Evolutionary conservation across 352 stramenopile genomes (phyloP).

Genomic region (Pythium phragmiticola): DNA sequence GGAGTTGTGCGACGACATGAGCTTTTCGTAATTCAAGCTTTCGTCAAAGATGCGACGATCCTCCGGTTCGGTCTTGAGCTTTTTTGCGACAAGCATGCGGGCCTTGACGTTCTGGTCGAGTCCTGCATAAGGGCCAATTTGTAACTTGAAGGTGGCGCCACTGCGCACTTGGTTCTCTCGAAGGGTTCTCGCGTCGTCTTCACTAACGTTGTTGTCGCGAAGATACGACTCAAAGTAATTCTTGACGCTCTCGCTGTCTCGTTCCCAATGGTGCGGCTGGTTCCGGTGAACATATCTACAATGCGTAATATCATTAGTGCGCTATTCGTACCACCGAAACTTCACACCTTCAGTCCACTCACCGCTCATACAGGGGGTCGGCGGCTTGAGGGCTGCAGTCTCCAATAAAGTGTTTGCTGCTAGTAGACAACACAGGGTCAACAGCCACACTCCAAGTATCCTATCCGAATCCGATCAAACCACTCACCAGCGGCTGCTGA

Average conservation of each 20-base stretch:
- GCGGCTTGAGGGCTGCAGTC: constrained; percentile 39
- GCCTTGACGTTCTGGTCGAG: constrained; percentile 83
- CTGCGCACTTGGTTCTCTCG: constrained; percentile 64
- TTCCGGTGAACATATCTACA: constrained; percentile 52
- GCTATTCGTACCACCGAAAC: neutral
- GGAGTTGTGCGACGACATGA: constrained; percentile 46
- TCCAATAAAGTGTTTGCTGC: constrained; percentile 64
- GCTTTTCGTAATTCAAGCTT: constrained; percentile 63
- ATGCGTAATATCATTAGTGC: neutral
- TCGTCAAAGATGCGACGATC: constrained; percentile 74
- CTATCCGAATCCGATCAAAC: neutral
- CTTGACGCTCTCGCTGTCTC: constrained; percentile 73
- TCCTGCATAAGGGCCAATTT: constrained; percentile 66
- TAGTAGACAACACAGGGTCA: constrained; percentile 15
- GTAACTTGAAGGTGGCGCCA: constrained; percentile 80
- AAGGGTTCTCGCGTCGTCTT: constrained; percentile 60
- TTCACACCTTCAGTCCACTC: constrained; percentile 1
- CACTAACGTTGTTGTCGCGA: constrained; percentile 71
- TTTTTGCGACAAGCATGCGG: constrained; percentile 75
- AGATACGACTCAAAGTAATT: constrained; percentile 83
- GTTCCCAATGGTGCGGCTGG: constrained; percentile 73
- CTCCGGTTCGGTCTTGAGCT: constrained; percentile 65
- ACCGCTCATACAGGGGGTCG: constrained; percentile 73
- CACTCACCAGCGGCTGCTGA: constrained; percentile 43
- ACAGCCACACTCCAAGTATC: neutral